A percentile compares a stretch with the other conserved stretches of the same genome.
Conservation (phyloP, 805 yeast species). For the baker's yeast (Saccharomyces cerevisiae) region DNA sequence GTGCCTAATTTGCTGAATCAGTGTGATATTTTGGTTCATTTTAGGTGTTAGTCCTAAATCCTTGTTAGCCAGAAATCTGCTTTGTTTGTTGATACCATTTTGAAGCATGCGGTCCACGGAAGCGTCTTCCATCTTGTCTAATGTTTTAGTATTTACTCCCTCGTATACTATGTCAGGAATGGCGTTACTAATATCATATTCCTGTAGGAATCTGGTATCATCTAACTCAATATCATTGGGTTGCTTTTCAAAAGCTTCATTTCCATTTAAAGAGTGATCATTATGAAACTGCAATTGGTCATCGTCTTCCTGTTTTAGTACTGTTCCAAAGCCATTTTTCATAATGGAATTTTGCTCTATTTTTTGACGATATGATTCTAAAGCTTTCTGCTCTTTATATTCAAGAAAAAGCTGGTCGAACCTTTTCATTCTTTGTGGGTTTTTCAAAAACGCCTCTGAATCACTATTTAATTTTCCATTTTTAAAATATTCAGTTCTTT, state of each 20-base stretch:
- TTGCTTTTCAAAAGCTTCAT: conserved; percentile 30
- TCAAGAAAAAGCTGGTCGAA: conserved; percentile 31
- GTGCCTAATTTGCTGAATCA: conserved; percentile 82
- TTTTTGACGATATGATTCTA: conserved; percentile 21
- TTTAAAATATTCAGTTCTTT: conserved; percentile 59
- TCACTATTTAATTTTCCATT: conserved; percentile 51
- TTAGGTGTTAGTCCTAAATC: conserved; percentile 53
- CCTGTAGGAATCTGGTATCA: conserved; percentile 61
- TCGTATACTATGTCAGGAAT: conserved; percentile 55
- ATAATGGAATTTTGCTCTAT: conserved; percentile 32
- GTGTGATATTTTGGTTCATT: conserved; percentile 56
- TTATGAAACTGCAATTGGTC: conserved; percentile 8
- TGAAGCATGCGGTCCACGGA: conserved; percentile 34
- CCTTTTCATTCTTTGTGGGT: conserved; percentile 58
- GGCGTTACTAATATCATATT: conserved; percentile 78
- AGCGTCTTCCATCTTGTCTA: conserved; percentile 39
- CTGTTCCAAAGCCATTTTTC: conserved; percentile 31
- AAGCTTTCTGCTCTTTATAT: conserved; percentile 25
- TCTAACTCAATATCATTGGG: conserved; percentile 40
- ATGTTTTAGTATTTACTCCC: conserved; percentile 43
- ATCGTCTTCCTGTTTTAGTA: conserved; percentile 29
- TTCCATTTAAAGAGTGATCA: conserved; percentile 2
- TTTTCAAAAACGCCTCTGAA: conserved; percentile 62
- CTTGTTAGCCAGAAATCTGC: conserved; percentile 32
- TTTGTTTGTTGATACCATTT: conserved; percentile 33